Evolutionary conservation across 2,329 filamentous ascomycete genomes (phyloP).

Genomic region (Cladosporium phlei): DNA sequence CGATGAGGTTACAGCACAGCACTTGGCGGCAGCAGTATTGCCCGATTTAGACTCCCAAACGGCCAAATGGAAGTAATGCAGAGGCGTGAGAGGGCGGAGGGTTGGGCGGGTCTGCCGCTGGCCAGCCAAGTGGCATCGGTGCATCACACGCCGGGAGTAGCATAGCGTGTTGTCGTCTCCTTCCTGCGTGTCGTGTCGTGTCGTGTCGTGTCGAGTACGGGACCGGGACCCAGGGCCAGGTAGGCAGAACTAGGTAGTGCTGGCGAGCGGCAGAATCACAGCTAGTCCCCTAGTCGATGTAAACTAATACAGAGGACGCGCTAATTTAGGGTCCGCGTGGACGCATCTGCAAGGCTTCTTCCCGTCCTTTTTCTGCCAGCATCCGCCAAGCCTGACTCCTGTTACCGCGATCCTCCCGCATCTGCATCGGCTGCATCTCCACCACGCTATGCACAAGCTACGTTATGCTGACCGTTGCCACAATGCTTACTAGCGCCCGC

Average conservation of each 20-base stretch:
- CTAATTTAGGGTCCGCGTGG: neutral
- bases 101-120: neutral
- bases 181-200: no score
- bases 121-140: no score
- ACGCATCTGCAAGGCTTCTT: neutral
- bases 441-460: neutral
- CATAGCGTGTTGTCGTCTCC: no score
- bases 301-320: neutral
- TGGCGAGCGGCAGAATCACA: constrained; percentile 11
- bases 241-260: neutral
- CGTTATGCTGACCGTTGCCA: neutral
- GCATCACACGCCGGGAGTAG: neutral
- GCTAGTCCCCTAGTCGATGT: no score
- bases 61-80: no score
- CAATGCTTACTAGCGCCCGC: constrained; percentile 3
- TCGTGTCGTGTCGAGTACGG: no score
- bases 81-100: no score
- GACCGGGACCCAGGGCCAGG: no score
- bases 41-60: constrained; percentile 1
- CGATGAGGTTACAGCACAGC: constrained; percentile 2
- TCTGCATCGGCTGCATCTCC: neutral
- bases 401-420: constrained; percentile 6
- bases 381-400: neutral
- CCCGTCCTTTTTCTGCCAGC: neutral
- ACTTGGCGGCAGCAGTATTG: constrained; percentile 4